Evolutionary conservation across 805 yeast species (phyloP).

Genomic region (Lachancea meyersii): DNA sequence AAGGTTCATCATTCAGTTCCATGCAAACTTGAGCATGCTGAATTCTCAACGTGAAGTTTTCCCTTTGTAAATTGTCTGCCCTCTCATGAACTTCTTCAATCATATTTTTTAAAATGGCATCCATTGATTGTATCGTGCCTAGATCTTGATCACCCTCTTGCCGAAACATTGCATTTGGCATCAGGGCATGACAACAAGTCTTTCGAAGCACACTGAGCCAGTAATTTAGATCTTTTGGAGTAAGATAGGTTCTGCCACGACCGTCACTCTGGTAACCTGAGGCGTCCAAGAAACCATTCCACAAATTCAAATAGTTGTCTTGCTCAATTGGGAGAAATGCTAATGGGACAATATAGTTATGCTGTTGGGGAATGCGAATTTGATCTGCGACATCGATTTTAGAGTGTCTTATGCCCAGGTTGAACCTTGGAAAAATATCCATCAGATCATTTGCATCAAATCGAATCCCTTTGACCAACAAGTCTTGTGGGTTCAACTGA

Average conservation of each 20-base stretch:
- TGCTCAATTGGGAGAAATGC: slow-evolving; percentile 81
- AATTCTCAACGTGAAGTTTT: slow-evolving; percentile 39
- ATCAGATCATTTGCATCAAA: slow-evolving; percentile 39
- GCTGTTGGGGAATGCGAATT: slow-evolving; percentile 72
- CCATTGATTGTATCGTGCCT: slow-evolving; percentile 36
- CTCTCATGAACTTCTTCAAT: slow-evolving; percentile 48
- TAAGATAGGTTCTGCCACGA: slow-evolving; percentile 45
- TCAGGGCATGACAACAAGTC: slow-evolving; percentile 73
- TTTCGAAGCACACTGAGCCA: slow-evolving; percentile 72
- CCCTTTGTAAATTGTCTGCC: slow-evolving; percentile 44
- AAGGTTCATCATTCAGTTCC: slow-evolving; percentile 53
- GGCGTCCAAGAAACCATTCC: slow-evolving; percentile 50
- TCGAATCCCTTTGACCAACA: slow-evolving; percentile 17
- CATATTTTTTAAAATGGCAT: slow-evolving; percentile 63
- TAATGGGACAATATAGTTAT: slow-evolving; percentile 57
- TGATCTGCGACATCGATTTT: slow-evolving; percentile 76
- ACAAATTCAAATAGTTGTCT: slow-evolving; percentile 66
- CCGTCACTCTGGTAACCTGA: slow-evolving; percentile 48
- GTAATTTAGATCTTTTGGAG: slow-evolving; percentile 50
- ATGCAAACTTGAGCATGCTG: slow-evolving; percentile 59
- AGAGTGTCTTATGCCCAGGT: slow-evolving; percentile 64
- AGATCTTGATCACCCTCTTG: slow-evolving; percentile 7
- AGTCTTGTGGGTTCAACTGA: not conserved
- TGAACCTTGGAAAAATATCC: slow-evolving; percentile 46
- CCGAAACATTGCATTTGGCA: slow-evolving; percentile 17